Evolutionary conservation across 129 eudicot species (phyloP).

Genomic region (Logfia minima): DNA sequence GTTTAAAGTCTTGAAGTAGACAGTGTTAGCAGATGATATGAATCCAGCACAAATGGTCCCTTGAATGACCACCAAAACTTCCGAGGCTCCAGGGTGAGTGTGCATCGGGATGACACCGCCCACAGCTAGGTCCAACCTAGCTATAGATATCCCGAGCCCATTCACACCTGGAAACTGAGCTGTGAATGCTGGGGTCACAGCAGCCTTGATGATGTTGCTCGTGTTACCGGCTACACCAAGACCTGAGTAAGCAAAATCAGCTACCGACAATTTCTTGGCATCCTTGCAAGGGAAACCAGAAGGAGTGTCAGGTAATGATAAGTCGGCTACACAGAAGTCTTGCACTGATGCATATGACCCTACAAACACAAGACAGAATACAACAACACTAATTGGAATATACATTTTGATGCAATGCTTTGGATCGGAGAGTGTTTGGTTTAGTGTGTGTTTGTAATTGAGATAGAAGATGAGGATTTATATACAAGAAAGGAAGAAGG

Average conservation of each 20-base stretch:
- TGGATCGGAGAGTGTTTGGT: background rate
- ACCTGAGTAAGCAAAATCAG: slow-evolving; percentile 65
- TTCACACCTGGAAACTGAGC: slow-evolving; percentile 76
- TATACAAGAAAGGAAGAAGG: slow-evolving; percentile 12
- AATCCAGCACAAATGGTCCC: slow-evolving; percentile 89
- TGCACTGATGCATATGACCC: slow-evolving; percentile 57
- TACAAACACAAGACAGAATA: slow-evolving; percentile 42
- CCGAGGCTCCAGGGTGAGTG: slow-evolving; percentile 91
- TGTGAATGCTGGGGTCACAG: slow-evolving; percentile 86
- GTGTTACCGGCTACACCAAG: slow-evolving; percentile 72
- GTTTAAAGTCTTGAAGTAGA: slow-evolving; percentile 50
- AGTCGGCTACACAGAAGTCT: slow-evolving; percentile 88
- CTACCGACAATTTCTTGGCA: slow-evolving; percentile 35
- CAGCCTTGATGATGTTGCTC: slow-evolving; percentile 67
- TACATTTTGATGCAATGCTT: slow-evolving; percentile 28
- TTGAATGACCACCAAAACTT: slow-evolving; percentile 57
- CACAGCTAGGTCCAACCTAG: slow-evolving; percentile 66
- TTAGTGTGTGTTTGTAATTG: slow-evolving; percentile 1
- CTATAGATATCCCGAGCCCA: slow-evolving; percentile 74
- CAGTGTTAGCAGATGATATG: slow-evolving; percentile 61
- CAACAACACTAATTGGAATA: slow-evolving; percentile 34
- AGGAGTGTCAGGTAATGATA: slow-evolving; percentile 44
- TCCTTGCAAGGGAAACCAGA: slow-evolving; percentile 87
- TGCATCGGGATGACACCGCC: slow-evolving; percentile 93
- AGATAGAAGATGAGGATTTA: slow-evolving; percentile 26